Evolutionary conservation across 768 basidiomycete genomes (phyloP), one percentile per base, ranked within the genome.

Genomic region (Hericium coralloides): DNA sequence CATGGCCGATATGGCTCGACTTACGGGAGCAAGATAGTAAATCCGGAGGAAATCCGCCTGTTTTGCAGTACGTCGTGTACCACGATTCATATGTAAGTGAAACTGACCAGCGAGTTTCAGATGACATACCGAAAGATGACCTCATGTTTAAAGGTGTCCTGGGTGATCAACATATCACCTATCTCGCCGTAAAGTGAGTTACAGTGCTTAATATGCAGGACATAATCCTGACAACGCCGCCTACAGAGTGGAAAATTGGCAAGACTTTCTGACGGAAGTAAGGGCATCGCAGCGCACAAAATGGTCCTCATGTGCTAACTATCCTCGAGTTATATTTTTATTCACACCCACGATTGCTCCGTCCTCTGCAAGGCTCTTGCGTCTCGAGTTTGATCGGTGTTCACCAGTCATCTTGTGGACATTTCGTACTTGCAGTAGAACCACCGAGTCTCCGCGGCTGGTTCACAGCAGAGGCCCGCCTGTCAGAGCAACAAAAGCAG

Each of bases 401-500:
- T n/a, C 76, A 75, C 64, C 57, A 71, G 37, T 68, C 70, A 58
- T 61, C 73, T 38, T 70, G 69, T 47, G 64, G 69, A 4, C 68
- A 79, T 53, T 53, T 56, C 48, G 73, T 73, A 59, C 63, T 79
- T 5, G 71, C 76, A 9, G 78, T 82, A 74, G 81, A 80, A 62
- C 69, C 76, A 12, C 84, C 85, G 1, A 81, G 85, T 60, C 70
- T 68, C 12, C 73, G 73, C 6, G 80, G 83, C 64, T 85, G 84
- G 83, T 74, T 81, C 56, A 76, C 83, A 56, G 80, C 85, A 5
- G 79, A 76, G 6, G 66, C 75, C 6, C 74, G 71, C 38, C 84
- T 86, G 80, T 80, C 83, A 2, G 63, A 64, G 12, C 62, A 71
- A 12, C 68, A 84, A 55, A 85, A 85, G 67, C 68, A 76, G 57